A percentile compares a stretch with the other conserved stretches of the same genome.
phyloP scores from a whole-genome alignment of 2,329 filamentous ascomycete species.

The Arthrobotrys sinensis region DNA sequence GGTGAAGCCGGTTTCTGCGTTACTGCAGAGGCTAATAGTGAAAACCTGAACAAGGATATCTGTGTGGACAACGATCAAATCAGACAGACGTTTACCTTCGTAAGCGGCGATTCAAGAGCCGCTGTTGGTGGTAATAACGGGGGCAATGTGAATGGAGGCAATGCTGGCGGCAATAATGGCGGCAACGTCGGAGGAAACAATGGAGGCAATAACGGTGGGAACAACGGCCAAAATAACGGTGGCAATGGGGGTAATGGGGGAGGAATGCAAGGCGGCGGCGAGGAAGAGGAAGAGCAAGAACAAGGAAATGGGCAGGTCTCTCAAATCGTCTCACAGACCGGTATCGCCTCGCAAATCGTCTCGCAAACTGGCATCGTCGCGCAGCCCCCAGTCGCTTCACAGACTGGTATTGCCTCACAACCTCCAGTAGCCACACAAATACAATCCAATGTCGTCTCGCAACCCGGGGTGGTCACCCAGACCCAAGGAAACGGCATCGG shows the following conservation, averaged over 20 bases:
- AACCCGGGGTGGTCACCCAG: not conserved
- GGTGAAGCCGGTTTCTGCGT: conserved; percentile 69
- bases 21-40: conserved; percentile 67
- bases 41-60: conserved; percentile 69
- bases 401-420: not conserved
- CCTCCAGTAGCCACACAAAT: not conserved
- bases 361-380: too few species aligned
- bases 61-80: conserved; percentile 68
- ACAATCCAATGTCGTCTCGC: not conserved
- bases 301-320: not conserved
- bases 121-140: conserved; percentile 40
- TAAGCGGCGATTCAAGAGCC: not conserved
- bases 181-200: not conserved
- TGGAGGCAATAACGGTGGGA: not conserved
- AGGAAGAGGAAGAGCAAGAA: not conserved
- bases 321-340: not conserved
- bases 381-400: not conserved
- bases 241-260: not conserved
- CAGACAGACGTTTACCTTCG: conserved; percentile 69
- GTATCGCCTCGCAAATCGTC: too few species aligned
- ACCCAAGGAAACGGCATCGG: not conserved
- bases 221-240: not conserved
- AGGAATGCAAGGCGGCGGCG: not conserved
- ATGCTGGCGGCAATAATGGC: not conserved
- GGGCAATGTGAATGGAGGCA: not conserved